Base-by-base conservation (phyloP, 2,329 filamentous ascomycete genomes). In the Monosporascus sp. region DNA sequence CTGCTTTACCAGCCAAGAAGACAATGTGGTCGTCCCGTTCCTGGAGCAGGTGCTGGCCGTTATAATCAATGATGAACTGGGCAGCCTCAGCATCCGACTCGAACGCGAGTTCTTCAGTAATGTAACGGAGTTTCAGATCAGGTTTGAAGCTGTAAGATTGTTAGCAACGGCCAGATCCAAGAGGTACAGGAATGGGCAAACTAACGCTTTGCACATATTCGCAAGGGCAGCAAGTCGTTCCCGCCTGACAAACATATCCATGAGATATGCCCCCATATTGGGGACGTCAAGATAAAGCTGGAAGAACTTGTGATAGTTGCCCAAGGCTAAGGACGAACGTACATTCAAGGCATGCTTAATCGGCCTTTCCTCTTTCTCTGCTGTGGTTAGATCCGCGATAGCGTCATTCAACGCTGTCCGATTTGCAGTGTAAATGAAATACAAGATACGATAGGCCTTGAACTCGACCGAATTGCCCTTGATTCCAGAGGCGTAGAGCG, bases 401-500 rank as follows among this genome's bases (percentile, higher is more conserved):
- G 93, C 87, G 81, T 97, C 91, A 81, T 97, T 97, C 82, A 99
- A 88, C 74, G 93, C 92, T 74, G 90, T 92, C 76, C 91, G 91
- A 77, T 97, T 99, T 81, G 91, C 92, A 67, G 94, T 97, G 74
- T 97, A 92, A 74, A 99, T 94, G 78, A 96, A 96, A 83, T 99
- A 99, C 70, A 99, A 81, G 75, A 99, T 97, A 83, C 94, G 93
- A 80, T 99, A 99, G 60, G 93, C 94, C 83, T 94, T 94, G 77
- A 99, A 99, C 74, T 99, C 94, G 76, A 89, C 86, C 68, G 89
- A 85, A 72, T 92, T 91, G 66, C 93, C 94, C 68, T 90, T 90
- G 70, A 96, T 78, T 62, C 89, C 88, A 76, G 90, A 84, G 71
- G 84, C 84, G 75, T 99, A 97, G 66, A 99, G 78, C 61, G 88